Conservation (phyloP, 306 rosid genomes). For the Pueraria montana region DNA sequence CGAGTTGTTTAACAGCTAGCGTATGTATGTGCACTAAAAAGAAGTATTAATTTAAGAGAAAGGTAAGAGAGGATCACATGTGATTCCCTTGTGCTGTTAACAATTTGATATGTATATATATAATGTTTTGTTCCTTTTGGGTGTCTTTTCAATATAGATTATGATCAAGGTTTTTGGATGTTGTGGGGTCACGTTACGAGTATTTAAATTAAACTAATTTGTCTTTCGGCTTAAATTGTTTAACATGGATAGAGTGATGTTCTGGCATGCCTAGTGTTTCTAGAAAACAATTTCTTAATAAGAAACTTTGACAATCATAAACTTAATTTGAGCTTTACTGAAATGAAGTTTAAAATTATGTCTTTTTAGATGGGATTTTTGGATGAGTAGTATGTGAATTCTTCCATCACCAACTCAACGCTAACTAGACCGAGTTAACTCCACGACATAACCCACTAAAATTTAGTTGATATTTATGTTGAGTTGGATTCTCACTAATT, state of each 20-base stretch:
- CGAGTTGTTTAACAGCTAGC: constrained; percentile 65
- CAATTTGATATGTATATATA: constrained; percentile 31
- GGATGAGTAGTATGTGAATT: constrained; percentile 27
- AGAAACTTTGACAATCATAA: constrained; percentile 18
- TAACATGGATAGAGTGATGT: constrained; percentile 47
- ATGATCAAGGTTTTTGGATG: constrained; percentile 60
- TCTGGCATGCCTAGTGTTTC: constrained; percentile 59
- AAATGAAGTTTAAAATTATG: not conserved
- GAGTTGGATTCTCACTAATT: constrained; percentile 69
- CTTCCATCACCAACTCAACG: constrained; percentile 25
- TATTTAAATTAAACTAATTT: constrained; percentile 48
- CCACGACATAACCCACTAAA: constrained; percentile 48
- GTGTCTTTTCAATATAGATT: constrained; percentile 66
- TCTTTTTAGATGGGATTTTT: not conserved
- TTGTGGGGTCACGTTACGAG: constrained; percentile 54
- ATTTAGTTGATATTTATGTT: constrained; percentile 50
- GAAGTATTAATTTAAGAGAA: not conserved
- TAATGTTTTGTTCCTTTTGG: constrained; percentile 37
- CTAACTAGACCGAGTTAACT: constrained; percentile 17
- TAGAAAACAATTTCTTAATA: constrained; percentile 55
- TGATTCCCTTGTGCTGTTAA: constrained; percentile 43
- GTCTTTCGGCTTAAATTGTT: constrained; percentile 46
- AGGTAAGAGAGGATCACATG: constrained; percentile 49
- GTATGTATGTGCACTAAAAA: constrained; percentile 45
- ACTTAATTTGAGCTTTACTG: constrained; percentile 44